Evolutionary conservation across 345 rosid species (phyloP).

Genomic region (Excoecaria agallocha): DNA sequence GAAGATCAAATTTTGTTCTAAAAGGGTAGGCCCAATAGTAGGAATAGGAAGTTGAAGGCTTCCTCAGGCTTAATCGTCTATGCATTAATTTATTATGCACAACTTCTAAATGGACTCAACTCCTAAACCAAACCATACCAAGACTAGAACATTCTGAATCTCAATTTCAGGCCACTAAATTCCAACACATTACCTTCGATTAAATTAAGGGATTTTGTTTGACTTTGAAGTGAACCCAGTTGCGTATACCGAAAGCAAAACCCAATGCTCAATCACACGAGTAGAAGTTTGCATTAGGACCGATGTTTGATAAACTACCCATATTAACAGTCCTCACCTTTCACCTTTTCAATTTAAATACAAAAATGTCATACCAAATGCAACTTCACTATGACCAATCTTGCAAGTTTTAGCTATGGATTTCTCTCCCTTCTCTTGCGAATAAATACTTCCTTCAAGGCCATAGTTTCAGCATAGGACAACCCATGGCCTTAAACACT

Average conservation of each 20-base stretch:
- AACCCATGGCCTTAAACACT: slow-evolving; percentile 18
- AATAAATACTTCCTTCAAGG: background rate
- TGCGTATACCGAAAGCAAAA: slow-evolving; percentile 30
- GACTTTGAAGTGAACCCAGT: slow-evolving; percentile 8
- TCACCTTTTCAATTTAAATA: background rate
- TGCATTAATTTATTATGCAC: too few relatives aligned
- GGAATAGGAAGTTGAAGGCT: background rate
- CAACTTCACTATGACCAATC: slow-evolving; percentile 26
- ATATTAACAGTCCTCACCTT: background rate
- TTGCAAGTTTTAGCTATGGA: slow-evolving; percentile 39
- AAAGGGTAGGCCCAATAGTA: too few relatives aligned
- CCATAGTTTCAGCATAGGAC: background rate
- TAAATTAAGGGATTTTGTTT: background rate
- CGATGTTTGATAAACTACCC: slow-evolving; percentile 52
- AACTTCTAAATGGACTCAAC: background rate
- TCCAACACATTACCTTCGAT: background rate
- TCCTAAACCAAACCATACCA: background rate
- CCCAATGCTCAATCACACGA: slow-evolving; percentile 15
- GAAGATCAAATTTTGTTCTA: background rate
- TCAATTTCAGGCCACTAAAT: background rate
- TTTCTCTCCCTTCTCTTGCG: background rate
- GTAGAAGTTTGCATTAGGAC: slow-evolving; percentile 17
- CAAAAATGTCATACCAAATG: slow-evolving; percentile 44
- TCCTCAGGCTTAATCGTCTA: too few relatives aligned
- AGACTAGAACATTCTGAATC: background rate